Percentiles rank a stretch among this genome's conserved stretches.
Conservation (phyloP, 1,284 basidiomycete genomes). For the Leccinum angustisporum region DNA sequence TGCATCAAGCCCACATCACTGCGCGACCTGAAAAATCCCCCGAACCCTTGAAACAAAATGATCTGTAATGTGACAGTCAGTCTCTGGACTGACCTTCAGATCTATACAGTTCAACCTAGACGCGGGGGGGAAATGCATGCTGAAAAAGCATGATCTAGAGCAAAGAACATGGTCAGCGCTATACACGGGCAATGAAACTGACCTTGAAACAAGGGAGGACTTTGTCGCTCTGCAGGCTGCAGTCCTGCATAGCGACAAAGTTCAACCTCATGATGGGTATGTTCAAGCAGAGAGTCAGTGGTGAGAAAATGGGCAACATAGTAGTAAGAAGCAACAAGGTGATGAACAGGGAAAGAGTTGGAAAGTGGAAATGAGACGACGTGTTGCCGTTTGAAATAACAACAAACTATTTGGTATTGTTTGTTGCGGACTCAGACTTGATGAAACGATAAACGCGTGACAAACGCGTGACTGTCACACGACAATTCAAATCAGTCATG, state of each 20-base stretch:
- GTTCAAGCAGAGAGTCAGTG: background rate
- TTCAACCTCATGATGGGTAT: background rate
- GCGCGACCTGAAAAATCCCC: background rate
- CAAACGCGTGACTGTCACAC: too few relatives aligned
- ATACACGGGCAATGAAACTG: background rate
- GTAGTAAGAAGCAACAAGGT: background rate
- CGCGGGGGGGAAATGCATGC: background rate
- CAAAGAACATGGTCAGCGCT: background rate
- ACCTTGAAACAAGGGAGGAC: background rate
- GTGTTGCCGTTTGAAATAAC: background rate
- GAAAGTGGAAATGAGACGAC: background rate
- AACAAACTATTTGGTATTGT: background rate
- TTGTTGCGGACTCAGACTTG: background rate
- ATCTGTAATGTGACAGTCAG: background rate
- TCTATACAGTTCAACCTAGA: background rate
- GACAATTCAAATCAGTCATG: too few relatives aligned
- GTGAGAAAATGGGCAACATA: background rate
- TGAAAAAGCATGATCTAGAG: background rate
- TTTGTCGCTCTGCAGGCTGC: background rate
- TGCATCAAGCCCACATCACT: background rate
- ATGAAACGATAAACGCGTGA: too few relatives aligned
- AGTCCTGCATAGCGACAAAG: background rate
- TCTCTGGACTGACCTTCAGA: background rate
- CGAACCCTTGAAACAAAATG: background rate
- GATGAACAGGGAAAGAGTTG: background rate